phyloP scores from a whole-genome alignment of 2,329 filamentous ascomycete genomes.

The Colletotrichum tamarilloi region DNA sequence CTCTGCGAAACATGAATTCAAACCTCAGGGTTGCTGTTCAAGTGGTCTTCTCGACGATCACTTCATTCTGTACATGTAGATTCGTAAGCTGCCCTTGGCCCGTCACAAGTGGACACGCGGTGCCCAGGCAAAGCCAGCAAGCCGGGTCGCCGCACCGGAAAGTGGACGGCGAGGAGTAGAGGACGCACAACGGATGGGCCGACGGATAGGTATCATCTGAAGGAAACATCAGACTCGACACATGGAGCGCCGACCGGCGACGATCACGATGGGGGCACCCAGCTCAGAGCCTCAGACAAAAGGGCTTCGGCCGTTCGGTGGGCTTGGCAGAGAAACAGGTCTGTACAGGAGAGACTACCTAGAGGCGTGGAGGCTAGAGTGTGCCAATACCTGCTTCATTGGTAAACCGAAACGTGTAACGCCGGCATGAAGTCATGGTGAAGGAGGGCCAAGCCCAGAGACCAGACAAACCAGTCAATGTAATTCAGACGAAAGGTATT shows the following conservation, averaged over 20 bases:
- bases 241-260: slow-evolving; percentile 7
- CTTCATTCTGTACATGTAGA: background rate
- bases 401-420: slow-evolving; percentile 18
- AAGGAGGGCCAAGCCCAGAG: background rate
- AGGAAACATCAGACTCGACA: slow-evolving; percentile 20
- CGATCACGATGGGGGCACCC: background rate
- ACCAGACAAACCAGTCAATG: slow-evolving; percentile 3
- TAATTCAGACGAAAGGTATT: background rate
- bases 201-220: slow-evolving; percentile 20
- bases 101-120: background rate
- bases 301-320: background rate
- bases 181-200: slow-evolving; percentile 1
- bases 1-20: background rate
- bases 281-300: background rate
- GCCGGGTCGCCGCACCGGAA: background rate
- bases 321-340: background rate
- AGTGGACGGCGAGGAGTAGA: slow-evolving; percentile 7
- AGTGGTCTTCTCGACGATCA: background rate
- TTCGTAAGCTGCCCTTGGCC: background rate
- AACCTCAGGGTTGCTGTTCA: background rate
- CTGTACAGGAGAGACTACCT: too few species aligned
- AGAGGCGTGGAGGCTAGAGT: background rate
- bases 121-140: background rate
- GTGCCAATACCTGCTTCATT: background rate
- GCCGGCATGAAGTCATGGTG: background rate